Base-by-base conservation (phyloP, 208 protist genomes). In the Endotrypanum monterogeii region DNA sequence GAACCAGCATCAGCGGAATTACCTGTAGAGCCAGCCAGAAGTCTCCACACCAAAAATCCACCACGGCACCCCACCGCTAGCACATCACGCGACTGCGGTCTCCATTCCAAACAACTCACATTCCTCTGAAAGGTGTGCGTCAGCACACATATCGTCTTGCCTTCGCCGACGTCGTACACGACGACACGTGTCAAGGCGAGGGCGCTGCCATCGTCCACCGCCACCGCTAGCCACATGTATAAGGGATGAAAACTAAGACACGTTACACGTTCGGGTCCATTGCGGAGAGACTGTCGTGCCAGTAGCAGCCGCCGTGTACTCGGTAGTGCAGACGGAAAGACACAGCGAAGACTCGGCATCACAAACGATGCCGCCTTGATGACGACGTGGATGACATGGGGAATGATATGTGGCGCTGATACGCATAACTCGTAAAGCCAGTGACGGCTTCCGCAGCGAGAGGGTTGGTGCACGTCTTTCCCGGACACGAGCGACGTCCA, bases 71-170 rank as follows among this genome's bases (percentile, higher is more conserved):
- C 92, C 20, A 96, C 92, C 41, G 84, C 82, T 5, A 96, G 75
- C 16, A 90, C 87, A 71, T 94, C 89, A 44, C 79, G 73, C 32
- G 89, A 74, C 20, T 75, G 73, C 25, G 89, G 86, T 71, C 94
- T 94, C 91, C 93, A 97, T 57, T 84, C 82, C 67, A 97, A 37
- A 39, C 80, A 75, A 32, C 82, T 30, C 25, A 91, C 85, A 12
- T 86, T 71, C 11, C 62, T 68, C 80, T 94, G 90, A 73, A 97
- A 94, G 48, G 86, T 86, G 67, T 97, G 90, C 30, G 85, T 83
- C 23, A 97, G 83, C 30, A 89, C 84, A 52, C 74, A 83, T 32
- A 78, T 55, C 35, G 85, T 65, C 67, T 61, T 67, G 2, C 71
- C 74, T 18, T 77, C 78, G 6, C 72, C 71, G 1, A 92, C 82